Evolutionary conservation across 306 rosid species (phyloP), one percentile per base, ranked within the genome.

Genomic region (Argentina anserina): DNA sequence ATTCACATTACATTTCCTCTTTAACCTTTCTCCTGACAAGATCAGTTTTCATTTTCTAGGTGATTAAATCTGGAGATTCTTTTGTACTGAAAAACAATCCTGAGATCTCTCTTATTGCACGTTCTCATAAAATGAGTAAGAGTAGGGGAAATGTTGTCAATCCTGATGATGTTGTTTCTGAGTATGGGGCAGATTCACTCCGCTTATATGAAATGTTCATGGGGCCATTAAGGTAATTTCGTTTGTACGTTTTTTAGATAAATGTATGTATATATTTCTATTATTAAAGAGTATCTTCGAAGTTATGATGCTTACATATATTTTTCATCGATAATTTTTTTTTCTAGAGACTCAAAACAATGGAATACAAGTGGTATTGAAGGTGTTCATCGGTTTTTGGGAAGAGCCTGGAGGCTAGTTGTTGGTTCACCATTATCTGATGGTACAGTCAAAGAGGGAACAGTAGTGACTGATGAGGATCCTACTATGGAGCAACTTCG

Each of bases 161-260:
- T 75, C 97, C 97, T 41, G 98, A 94, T 72, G 97, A 89, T 43
- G 92, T 94, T 70, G 88, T 94, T 77, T 86, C 86, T 28, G 97
- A 94, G 82, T 94, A 94, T 78, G 98, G 98, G 60, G 96, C 98
- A 15, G 98, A 94, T 85, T 91, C 98, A 37, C 97, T 94, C 75
- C 96, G 96, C 70, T 83, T 94, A 74, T 94, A 94, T 67, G 98
- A 94, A 94, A 94, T 94, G 98, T 94, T 94, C 83, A 91, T 94
- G 96, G 98, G 98, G 42, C 98, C 97, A 37, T 82, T 94, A 65
- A 94, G 97, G 98, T 91, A 75, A 28, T 79, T 73, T 79, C 71
- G 72, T 86, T 41, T 6, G 20, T 68, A 29, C 45, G 65, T 40
- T 73, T 40, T 53, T n/a, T 66, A 66, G 29, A 39, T 73, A 59